Evolutionary conservation across 345 rosid genomes (phyloP).

Genomic region (Lepidium sativum): DNA sequence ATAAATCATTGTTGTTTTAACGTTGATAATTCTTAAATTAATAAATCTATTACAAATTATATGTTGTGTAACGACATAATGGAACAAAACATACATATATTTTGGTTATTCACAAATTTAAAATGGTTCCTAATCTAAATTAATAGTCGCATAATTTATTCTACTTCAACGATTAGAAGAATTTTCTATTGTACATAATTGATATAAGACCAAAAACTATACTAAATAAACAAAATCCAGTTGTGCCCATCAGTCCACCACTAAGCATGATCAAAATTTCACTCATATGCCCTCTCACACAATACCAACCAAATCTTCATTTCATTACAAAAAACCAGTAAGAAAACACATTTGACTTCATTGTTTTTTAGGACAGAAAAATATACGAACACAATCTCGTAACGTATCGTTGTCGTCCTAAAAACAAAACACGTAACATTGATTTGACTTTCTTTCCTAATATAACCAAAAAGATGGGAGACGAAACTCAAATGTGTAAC

Average conservation of each 20-base stretch:
- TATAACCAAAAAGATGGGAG: neutral
- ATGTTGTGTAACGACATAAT: too few species aligned
- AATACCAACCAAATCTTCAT: neutral
- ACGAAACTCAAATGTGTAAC: constrained; percentile 23
- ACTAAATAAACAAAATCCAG: neutral
- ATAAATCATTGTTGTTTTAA: neutral
- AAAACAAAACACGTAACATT: neutral
- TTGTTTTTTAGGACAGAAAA: too few species aligned
- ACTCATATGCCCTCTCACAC: neutral
- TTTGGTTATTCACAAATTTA: too few species aligned
- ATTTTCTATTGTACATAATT: too few species aligned
- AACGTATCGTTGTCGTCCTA: neutral
- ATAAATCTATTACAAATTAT: too few species aligned
- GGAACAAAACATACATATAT: too few species aligned
- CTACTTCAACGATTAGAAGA: too few species aligned
- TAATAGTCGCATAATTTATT: too few species aligned
- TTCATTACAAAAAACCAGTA: neutral
- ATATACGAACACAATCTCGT: neutral
- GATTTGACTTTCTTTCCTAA: neutral
- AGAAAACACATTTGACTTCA: neutral
- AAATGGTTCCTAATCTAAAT: too few species aligned
- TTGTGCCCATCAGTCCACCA: constrained; percentile 14
- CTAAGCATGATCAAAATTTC: constrained; percentile 15
- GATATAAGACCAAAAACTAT: too few species aligned
- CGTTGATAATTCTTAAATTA: too few species aligned